Evolutionary conservation across 2,329 filamentous ascomycete species (phyloP), one percentile per base, ranked within the genome.

Genomic region (Colletotrichum spinosum): DNA sequence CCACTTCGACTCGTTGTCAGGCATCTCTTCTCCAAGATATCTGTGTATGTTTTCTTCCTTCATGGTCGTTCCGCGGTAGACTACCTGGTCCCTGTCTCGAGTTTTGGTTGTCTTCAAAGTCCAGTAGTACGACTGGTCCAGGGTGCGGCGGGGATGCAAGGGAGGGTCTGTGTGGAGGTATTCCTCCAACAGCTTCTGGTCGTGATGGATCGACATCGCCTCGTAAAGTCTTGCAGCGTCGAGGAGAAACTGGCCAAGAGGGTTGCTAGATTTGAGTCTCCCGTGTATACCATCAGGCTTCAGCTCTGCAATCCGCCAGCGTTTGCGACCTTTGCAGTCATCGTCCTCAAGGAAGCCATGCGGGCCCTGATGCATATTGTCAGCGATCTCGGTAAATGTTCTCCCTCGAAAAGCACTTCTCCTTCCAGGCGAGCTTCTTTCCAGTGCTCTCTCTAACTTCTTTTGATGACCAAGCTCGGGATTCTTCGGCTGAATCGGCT

Each of bases 71-170:
- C 69, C 70, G 0, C 80, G 76, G 45, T 80, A 81, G 1, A 82
- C 74, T 0, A 82, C 80, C 49, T 82, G 80, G 38, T 82, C 79
- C 4, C 71, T 67, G 50, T 84, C 82, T 4, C 81, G 70, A 1
- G 69, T 66, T 4, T 72, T 67, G 0, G 81, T 83, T n/a, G 78
- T 76, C 0, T 75, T 71, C 2, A 81, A 70, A 2, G 76, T 79
- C 74, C 77, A 78, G 46, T 79, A 79, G 61, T 81, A 83, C 0
- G 77, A 78, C 63, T 84, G 82, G 50, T 84, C 82, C 0, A 84
- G 72, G 0, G 82, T 84, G 0, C 83, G 71, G 1, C 83, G 75
- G 0, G 80, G 77, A 62, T 85, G 82, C 1, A 79, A 69, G 6
- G 76, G 80, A 0, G 78, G 72, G 1, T 79, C 67, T 0, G 57